Conservation (phyloP, 2,329 filamentous ascomycete genomes). For the Trichophyton benhamiae region DNA sequence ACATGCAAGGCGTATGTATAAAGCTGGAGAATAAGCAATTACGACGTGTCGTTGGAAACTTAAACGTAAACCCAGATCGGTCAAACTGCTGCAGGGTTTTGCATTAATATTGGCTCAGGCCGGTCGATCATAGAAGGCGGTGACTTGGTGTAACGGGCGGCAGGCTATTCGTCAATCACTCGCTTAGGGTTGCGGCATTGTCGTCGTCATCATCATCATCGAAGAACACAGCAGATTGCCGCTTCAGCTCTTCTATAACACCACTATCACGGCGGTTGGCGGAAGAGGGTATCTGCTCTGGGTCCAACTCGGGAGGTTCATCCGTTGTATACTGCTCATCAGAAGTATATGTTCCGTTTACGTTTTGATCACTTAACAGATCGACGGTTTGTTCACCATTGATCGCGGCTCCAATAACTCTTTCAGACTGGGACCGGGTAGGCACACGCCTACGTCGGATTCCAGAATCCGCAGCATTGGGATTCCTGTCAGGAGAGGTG, state of each 20-base stretch:
- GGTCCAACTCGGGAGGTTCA: not conserved
- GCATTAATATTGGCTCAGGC: not conserved
- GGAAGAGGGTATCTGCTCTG: constrained; percentile 10
- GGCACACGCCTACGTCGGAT: constrained; percentile 13
- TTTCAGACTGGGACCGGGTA: constrained; percentile 1
- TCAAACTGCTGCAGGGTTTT: not conserved
- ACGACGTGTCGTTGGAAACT: not conserved
- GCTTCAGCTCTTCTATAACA: constrained; percentile 33
- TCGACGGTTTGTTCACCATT: constrained; percentile 6
- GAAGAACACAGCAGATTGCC: constrained; percentile 38
- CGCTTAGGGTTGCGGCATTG: not conserved
- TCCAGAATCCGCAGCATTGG: constrained; percentile 12
- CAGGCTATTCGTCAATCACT: not conserved
- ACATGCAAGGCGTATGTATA: not conserved
- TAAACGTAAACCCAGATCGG: not conserved
- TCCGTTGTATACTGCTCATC: not conserved
- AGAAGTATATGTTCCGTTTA: not conserved
- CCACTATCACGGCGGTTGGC: constrained; percentile 20
- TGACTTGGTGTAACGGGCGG: not conserved
- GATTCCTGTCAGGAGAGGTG: constrained; percentile 19
- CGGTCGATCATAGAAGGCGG: not conserved
- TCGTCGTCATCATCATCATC: constrained; percentile 25
- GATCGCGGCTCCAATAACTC: not conserved
- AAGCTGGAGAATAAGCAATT: not conserved
- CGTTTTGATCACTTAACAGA: constrained; percentile 7